Evolutionary conservation across 805 yeast species (phyloP).

Genomic region (Nakazawaea laoshanensis): DNA sequence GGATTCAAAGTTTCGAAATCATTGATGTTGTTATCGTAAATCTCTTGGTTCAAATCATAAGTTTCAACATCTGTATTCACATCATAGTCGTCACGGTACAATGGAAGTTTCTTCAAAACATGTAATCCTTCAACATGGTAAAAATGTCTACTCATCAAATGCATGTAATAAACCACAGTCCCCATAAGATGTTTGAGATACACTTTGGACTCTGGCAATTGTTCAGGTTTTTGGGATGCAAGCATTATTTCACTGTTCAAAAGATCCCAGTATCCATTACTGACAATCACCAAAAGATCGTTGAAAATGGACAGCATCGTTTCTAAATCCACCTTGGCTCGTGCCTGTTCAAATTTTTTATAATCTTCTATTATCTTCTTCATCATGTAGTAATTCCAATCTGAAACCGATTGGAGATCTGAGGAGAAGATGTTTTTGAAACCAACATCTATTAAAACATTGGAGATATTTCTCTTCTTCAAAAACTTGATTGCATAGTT

Average conservation of each 20-base stretch:
- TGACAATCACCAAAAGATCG: neutral
- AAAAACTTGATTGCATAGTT: constrained; percentile 4
- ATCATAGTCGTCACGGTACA: constrained; percentile 1
- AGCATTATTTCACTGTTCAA: constrained; percentile 9
- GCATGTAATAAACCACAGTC: constrained; percentile 6
- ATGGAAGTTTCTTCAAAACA: constrained; percentile 8
- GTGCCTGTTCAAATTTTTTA: neutral
- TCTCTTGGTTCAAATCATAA: constrained; percentile 1
- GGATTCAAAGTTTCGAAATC: neutral
- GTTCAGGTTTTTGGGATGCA: constrained; percentile 1
- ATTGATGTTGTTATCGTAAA: constrained; percentile 2
- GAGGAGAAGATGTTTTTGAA: constrained; percentile 2
- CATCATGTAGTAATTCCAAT: constrained; percentile 8
- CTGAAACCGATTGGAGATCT: constrained; percentile 2
- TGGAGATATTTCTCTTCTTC: neutral
- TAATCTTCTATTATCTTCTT: neutral
- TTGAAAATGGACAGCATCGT: constrained; percentile 4
- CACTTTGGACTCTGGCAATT: constrained; percentile 2
- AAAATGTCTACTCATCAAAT: constrained; percentile 4
- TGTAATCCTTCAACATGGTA: constrained; percentile 4
- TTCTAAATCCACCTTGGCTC: constrained; percentile 1
- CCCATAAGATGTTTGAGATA: constrained; percentile 9
- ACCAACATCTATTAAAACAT: constrained; percentile 3
- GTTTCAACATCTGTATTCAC: neutral
- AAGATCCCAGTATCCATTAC: constrained; percentile 9